phyloP scores from a whole-genome alignment of 495 filamentous ascomycete genomes.

The Penicillium turbatum region DNA sequence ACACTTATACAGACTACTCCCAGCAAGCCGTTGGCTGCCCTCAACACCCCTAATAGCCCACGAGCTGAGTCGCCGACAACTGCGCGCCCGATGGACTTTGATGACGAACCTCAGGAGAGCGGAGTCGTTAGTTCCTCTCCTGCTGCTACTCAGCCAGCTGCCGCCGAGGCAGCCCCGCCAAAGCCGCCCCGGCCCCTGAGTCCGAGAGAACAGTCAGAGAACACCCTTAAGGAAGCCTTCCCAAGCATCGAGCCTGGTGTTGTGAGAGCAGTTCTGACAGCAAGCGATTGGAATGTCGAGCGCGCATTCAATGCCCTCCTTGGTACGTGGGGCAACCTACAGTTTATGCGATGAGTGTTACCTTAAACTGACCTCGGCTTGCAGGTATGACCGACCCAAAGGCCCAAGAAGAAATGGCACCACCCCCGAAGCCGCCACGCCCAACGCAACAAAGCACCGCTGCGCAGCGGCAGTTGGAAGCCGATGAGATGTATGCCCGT shows the following conservation, averaged over 20 bases:
- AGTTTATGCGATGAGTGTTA: background rate
- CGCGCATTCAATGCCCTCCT: conserved; percentile 94
- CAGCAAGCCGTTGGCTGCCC: conserved; percentile 30
- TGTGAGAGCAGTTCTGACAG: conserved; percentile 80
- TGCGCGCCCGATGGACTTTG: conserved; percentile 75
- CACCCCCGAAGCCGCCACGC: conserved; percentile 69
- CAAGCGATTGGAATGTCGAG: conserved; percentile 84
- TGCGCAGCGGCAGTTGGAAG: conserved; percentile 73
- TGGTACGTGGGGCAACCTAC: conserved; percentile 45
- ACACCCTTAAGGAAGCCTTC: conserved; percentile 91
- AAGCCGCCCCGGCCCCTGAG: conserved; percentile 86
- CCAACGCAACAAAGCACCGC: conserved; percentile 54
- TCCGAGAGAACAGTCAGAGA: conserved; percentile 76
- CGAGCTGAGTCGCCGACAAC: conserved; percentile 80
- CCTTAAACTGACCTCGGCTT: conserved; percentile 5
- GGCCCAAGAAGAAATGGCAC: conserved; percentile 61
- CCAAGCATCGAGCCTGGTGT: conserved; percentile 76
- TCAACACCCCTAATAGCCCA: conserved; percentile 27
- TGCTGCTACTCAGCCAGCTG: conserved; percentile 31
- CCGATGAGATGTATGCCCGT: conserved; percentile 89
- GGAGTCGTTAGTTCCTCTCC: conserved; percentile 38
- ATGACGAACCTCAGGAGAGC: conserved; percentile 75
- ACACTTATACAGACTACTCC: conserved; percentile 28
- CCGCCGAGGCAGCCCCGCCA: conserved; percentile 49
- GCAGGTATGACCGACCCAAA: conserved; percentile 91